A percentile compares a stretch with the other conserved stretches of the same genome.
Evolutionary conservation across 306 rosid species (phyloP).

Genomic region (Casuarina equisetifolia): DNA sequence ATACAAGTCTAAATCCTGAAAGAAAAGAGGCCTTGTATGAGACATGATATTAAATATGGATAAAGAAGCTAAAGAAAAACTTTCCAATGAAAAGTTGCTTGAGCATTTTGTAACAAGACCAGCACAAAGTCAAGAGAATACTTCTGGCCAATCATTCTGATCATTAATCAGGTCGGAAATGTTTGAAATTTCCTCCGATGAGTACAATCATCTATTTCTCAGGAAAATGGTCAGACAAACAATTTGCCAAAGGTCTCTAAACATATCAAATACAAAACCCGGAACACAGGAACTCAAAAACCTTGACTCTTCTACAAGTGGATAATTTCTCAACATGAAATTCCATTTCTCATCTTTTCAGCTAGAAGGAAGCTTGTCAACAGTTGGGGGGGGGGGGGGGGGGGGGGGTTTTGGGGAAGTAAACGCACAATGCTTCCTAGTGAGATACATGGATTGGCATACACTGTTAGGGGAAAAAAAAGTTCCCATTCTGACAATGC

Average conservation of each 20-base stretch:
- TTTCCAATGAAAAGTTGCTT: slow-evolving; percentile 8
- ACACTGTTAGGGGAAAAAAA: background rate
- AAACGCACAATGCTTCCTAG: background rate
- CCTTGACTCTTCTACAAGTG: background rate
- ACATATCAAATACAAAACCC: background rate
- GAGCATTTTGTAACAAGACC: background rate
- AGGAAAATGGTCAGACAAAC: background rate
- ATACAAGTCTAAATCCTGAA: slow-evolving; percentile 72
- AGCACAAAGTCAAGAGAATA: background rate
- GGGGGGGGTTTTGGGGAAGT: too few species aligned
- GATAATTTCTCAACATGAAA: background rate
- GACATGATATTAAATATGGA: slow-evolving; percentile 11
- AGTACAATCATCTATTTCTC: background rate
- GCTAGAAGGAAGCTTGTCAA: background rate
- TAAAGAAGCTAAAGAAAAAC: slow-evolving; percentile 10
- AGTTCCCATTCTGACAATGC: background rate
- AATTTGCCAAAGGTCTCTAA: background rate
- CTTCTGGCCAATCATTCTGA: background rate
- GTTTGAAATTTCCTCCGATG: background rate
- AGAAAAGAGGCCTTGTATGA: slow-evolving; percentile 3
- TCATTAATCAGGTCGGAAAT: background rate
- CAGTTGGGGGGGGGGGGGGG: too few species aligned
- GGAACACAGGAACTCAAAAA: background rate
- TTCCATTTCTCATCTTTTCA: background rate
- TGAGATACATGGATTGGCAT: background rate